phyloP scores from a whole-genome alignment of 768 basidiomycete species.

The Pleurotus platypus region DNA sequence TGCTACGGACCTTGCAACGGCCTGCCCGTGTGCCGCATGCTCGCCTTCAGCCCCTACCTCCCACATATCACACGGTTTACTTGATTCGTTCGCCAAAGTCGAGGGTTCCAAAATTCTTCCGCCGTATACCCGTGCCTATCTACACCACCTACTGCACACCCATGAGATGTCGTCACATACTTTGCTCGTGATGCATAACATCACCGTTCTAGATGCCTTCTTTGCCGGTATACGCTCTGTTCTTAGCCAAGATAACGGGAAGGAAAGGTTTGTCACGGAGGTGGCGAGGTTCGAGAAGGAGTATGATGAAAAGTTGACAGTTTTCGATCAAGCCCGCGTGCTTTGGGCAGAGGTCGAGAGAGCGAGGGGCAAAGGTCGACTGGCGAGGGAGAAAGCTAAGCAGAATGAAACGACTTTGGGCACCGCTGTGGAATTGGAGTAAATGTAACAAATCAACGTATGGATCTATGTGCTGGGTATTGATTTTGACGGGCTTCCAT shows the following conservation, averaged over 20 bases:
- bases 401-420: constrained; percentile 13
- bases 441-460: not conserved
- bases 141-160: constrained; percentile 83
- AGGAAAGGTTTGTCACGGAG: constrained; percentile 35
- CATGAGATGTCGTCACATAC: constrained; percentile 90
- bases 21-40: constrained; percentile 57
- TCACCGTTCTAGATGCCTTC: constrained; percentile 63
- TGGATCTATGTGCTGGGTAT: not conserved
- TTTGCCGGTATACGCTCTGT: constrained; percentile 52
- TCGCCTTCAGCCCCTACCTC: constrained; percentile 35
- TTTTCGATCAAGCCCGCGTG: constrained; percentile 50
- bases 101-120: constrained; percentile 11
- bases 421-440: constrained; percentile 7
- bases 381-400: constrained; percentile 60
- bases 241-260: constrained; percentile 13
- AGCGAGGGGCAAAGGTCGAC: constrained; percentile 72
- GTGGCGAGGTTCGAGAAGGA: constrained; percentile 42
- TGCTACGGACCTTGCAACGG: constrained; percentile 9
- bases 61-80: constrained; percentile 40
- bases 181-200: constrained; percentile 72
- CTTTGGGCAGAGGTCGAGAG: constrained; percentile 66
- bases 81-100: constrained; percentile 24
- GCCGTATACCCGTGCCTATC: constrained; percentile 55
- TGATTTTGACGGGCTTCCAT: not conserved
- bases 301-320: constrained; percentile 45